Evolutionary conservation across 371 early-diverging fungal species (phyloP).

Genomic region (Apophysomyces elegans): DNA sequence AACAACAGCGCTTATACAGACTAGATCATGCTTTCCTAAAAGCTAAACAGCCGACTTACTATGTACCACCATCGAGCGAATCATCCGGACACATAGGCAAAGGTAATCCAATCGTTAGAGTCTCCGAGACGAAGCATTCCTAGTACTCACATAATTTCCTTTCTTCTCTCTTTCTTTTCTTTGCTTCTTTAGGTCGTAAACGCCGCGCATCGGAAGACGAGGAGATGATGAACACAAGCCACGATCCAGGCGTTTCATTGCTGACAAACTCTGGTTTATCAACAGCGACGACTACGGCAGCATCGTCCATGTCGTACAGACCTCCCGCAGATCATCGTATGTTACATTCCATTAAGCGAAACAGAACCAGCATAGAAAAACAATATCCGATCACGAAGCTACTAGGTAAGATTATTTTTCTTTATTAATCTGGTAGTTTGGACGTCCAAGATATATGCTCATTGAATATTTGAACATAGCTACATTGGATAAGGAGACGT

Average conservation of each 20-base stretch:
- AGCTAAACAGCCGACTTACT: constrained; percentile 34
- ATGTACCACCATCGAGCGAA: constrained; percentile 25
- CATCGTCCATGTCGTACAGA: background rate
- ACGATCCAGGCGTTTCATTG: background rate
- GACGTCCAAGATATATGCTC: background rate
- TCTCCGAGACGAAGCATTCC: background rate
- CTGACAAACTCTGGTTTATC: background rate
- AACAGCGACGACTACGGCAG: background rate
- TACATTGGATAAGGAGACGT: constrained; percentile 25
- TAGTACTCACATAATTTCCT: background rate
- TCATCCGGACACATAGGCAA: background rate
- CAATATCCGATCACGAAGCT: constrained; percentile 24
- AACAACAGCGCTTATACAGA: constrained; percentile 39
- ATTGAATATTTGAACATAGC: constrained; percentile 9
- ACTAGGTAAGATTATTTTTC: constrained; percentile 11
- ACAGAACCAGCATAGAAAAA: constrained; percentile 20
- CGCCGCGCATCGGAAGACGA: constrained; percentile 20
- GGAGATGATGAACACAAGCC: constrained; percentile 10
- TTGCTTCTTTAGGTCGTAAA: constrained; percentile 6
- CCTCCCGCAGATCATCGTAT: background rate
- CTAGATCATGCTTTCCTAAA: constrained; percentile 31
- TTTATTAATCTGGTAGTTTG: background rate
- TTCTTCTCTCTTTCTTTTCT: background rate
- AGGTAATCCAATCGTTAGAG: background rate
- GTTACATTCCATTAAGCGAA: constrained; percentile 18